Base-by-base conservation (phyloP, 371 early-diverging fungal species). In the Lichtheimia hyalospora region DNA sequence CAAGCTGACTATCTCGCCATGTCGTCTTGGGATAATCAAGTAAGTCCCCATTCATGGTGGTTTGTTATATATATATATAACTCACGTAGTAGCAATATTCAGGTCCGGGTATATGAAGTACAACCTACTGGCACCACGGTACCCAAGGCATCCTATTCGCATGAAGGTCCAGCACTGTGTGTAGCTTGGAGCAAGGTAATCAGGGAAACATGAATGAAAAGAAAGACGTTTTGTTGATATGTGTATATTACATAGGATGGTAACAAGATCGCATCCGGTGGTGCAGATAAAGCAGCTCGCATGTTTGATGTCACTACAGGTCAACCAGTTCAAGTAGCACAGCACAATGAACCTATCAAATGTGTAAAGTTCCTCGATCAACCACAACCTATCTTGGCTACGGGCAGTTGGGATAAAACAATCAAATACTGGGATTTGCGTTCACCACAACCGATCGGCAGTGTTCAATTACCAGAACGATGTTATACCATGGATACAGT, bases 361-460 rank as follows among this genome's bases (percentile, higher is more conserved):
- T 82, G 85, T 61, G 75, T 85, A 48, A 77, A 83, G 56, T 93
- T 85, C 66, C 79, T 92, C 13, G 92, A 95, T 60, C 87, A 83
- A 54, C 72, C 80, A 44, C 77, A 82, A 34, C 34, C 34, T 8
- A 82, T 90, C 44, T 61, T 94, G 5, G 92, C 92, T 5, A 96
- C 96, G 1, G 98, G 92, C 16, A 84, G 92, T 49, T 99, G 96
- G 96, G 99, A 99, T 74, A 95, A 95, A 70, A 92, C 89, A 21
- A 59, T 93, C 57, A 89, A 84, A 87, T 93, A 93, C 69, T 96
- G 94, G 94, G 94, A 96, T 76, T 61, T 91, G 60, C 82, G 93
- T 49, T 70, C 81, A 21, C 89, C 84, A 24, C 73, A 66, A 14
- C 92, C 92, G 1, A 81, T 88, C 8, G 82, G 78, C 14, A 81